These are phyloP conservation scores for Phytophthora ramorum DNA, from an alignment of 352 stramenopile genomes.

Conservation along the genomic window DNA sequence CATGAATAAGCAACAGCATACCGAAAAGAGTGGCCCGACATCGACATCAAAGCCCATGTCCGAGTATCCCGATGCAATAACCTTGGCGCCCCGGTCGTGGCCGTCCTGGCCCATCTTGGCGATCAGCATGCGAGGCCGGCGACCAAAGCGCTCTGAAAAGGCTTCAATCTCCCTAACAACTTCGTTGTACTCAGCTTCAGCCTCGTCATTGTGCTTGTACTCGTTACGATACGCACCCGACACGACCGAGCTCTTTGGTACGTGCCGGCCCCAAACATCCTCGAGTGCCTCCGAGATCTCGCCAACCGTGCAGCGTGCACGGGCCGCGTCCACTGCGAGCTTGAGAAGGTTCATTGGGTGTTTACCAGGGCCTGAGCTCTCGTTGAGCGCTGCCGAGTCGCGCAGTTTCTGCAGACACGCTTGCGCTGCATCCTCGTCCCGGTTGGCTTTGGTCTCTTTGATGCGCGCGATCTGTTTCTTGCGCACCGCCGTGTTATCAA, in stretches of 20 bases:
- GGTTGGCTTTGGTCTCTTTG: conserved; percentile 85
- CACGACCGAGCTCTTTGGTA: conserved; percentile 79
- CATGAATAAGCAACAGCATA: conserved; percentile 25
- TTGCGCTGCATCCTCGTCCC: conserved; percentile 85
- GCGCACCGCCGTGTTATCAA: conserved; percentile 94
- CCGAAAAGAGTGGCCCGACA: conserved; percentile 95
- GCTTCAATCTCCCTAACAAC: conserved; percentile 91
- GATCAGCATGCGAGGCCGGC: conserved; percentile 95
- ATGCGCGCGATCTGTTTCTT: conserved; percentile 91
- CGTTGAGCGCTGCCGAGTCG: conserved; percentile 60
- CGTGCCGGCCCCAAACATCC: conserved; percentile 95
- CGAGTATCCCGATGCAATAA: conserved; percentile 96
- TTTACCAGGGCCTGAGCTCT: conserved; percentile 79
- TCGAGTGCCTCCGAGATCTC: conserved; percentile 96
- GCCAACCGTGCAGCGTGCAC: conserved; percentile 92
- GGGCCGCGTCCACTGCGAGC: conserved; percentile 93
- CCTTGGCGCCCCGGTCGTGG: conserved; percentile 97
- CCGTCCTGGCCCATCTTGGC: conserved; percentile 97
- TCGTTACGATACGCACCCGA: conserved; percentile 62
- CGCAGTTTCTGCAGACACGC: conserved; percentile 48
- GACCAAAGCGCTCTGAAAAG: conserved; percentile 93
- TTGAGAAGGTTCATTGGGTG: conserved; percentile 95
- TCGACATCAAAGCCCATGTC: conserved; percentile 99
- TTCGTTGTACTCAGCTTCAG: conserved; percentile 89
- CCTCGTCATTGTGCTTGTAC: conserved; percentile 63